These are phyloP conservation scores for Populus hybrid DNA, from an alignment of 441 rosid genomes.

Conservation along the genomic window DNA sequence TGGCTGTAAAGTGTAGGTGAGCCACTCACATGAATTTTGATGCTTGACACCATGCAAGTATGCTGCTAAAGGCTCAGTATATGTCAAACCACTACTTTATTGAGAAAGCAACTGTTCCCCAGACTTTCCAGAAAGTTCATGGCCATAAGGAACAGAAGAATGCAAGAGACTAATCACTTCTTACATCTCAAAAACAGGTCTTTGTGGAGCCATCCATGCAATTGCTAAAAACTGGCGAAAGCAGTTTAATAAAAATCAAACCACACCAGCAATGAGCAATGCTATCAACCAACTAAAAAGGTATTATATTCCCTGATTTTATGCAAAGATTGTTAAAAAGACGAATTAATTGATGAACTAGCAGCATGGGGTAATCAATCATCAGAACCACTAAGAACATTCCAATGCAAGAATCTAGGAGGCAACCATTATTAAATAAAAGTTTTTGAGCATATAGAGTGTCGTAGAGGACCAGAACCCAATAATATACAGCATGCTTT, in stretches of 20 bases:
- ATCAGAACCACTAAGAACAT: background rate
- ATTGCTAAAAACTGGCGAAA: background rate
- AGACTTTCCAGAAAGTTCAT: conserved; percentile 45
- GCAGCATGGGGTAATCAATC: background rate
- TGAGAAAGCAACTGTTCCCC: conserved; percentile 91
- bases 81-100: conserved; percentile 85
- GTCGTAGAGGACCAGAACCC: background rate
- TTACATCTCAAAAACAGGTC: background rate
- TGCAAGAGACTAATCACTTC: background rate
- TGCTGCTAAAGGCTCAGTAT: conserved; percentile 91
- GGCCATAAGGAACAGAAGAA: background rate
- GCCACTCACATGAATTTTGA: conserved; percentile 34
- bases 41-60: conserved; percentile 76
- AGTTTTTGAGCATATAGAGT: background rate
- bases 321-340: background rate
- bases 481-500: background rate
- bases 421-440: background rate
- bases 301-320: background rate
- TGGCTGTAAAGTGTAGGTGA: background rate
- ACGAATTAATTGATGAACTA: background rate
- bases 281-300: background rate
- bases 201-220: background rate
- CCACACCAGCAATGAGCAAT: background rate
- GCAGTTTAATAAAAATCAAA: no score
- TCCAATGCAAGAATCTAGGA: background rate